Evolutionary conservation across 345 rosid species (phyloP), one percentile per base, ranked within the genome.

Genomic region (Gossypium sturtianum): DNA sequence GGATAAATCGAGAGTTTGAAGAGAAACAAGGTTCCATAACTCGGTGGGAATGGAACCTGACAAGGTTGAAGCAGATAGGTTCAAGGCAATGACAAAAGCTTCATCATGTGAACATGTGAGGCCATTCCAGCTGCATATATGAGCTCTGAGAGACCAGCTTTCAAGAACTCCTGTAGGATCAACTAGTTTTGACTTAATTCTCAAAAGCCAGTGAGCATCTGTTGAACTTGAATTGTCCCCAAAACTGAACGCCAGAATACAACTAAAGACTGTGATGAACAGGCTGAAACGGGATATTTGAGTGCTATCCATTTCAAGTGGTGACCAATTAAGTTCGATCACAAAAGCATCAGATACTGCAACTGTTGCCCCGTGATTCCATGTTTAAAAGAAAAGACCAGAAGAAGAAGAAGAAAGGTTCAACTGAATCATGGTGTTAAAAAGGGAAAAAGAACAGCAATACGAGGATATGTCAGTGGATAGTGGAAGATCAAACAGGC

Each of bases 1-100:
- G 0, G 98, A 90, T n/a, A 94, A 69, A 81, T 94, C 98, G n/a
- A 94, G 87, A 5, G 67, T 74, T 75, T 70, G 82, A 54, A 94
- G 90, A 47, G 83, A 88, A 78, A 43, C 27, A 22, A 94, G 85
- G 80, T 83, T 81, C 69, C 82, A 65, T 27, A 90, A 70, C 66
- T 85, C 81, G 0, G 38, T 77, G 3, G 94, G 81, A 52, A 94
- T 82, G 52, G 84, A 82, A 27, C 97, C 97, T 15, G 94, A 89
- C 53, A 94, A 75, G n/a, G 79, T 84, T 9, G 87, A 83, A 74
- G 82, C 69, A 6, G 97, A 82, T 70, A 94, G 83, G 80, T 89
- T 92, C 83, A 94, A 79, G 48, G 84, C 84, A 53, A 84, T 72
- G 70, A 86, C 83, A 20, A 59, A 78, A 27, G 68, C 71, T 66